These are phyloP conservation scores for Abrus pulchellus DNA, from an alignment of 306 rosid genomes.

Conservation along the genomic window DNA sequence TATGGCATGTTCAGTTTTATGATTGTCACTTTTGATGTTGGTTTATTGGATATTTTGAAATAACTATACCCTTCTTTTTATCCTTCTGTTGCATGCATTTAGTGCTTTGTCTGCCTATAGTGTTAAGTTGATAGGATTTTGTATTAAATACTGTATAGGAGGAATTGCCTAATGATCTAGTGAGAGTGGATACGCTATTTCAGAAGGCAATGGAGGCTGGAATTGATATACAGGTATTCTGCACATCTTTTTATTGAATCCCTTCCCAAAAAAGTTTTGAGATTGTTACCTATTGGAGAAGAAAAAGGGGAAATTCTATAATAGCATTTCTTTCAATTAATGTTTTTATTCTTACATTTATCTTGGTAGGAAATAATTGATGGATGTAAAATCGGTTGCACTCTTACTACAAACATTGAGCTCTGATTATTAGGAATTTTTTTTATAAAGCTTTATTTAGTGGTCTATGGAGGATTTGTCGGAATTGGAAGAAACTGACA, in stretches of 20 bases:
- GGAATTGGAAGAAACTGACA: constrained; percentile 42
- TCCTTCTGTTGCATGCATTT: constrained; percentile 26
- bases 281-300: constrained; percentile 35
- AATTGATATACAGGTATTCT: constrained; percentile 79
- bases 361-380: constrained; percentile 32
- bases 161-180: constrained; percentile 83
- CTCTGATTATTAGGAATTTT: constrained; percentile 14
- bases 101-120: constrained; percentile 34
- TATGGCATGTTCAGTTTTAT: constrained; percentile 8
- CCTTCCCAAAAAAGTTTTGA: constrained; percentile 18
- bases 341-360: constrained; percentile 23
- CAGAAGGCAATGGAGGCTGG: constrained; percentile 79
- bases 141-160: constrained; percentile 66
- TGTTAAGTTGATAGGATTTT: constrained; percentile 35
- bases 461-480: constrained; percentile 36
- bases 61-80: neutral
- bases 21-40: constrained; percentile 28
- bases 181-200: constrained; percentile 83
- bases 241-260: constrained; percentile 43
- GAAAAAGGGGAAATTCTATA: constrained; percentile 6
- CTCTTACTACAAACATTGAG: constrained; percentile 9
- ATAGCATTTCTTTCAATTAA: constrained; percentile 26
- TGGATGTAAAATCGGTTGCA: constrained; percentile 36
- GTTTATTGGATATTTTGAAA: constrained; percentile 2
- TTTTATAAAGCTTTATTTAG: neutral